Base-by-base conservation (phyloP, 1,284 basidiomycete genomes). In the Lignosus rhinocerotis region DNA sequence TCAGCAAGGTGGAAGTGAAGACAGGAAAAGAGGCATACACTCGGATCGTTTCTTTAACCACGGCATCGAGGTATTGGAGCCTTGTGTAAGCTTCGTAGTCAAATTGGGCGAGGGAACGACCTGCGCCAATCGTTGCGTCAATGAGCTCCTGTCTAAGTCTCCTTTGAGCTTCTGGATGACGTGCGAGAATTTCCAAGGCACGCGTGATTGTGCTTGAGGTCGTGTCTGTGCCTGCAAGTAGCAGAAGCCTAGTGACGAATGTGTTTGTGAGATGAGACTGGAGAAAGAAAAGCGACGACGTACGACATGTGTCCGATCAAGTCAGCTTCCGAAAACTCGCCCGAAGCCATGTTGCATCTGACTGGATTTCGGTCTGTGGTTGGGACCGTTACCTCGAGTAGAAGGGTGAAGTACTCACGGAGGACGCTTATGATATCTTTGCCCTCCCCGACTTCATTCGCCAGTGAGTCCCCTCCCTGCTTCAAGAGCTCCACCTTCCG, bases 61-160 rank as follows among this genome's bases (percentile, higher is more conserved):
- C 78, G 0, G 83, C 80, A 59, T 88, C 82, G 11, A 89, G 76
- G 66, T 83, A 87, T 0, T 79, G 51, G 1, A 72, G 63, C 33
- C 42, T 42, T 41, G 61, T 60, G 39, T 66, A 60, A 11, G 59
- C 46, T 34, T 69, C 67, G 53, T 64, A 65, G 17, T 65, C 58
- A 5, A 65, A 51, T n/a, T 65, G 56, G 31, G 51, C 41, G 9
- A 61, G 55, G 4, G 59, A 17, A 8, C 54, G 53, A 2, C 56
- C 59, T 16, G 56, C 41, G 41, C 55, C 57, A 21, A 33, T 38
- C 12, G 64, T 66, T 2, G 69, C 71, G 8, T 30, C 55, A 5
- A 55, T 44, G 25, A 73, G 53, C 59, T 74, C 72, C 2, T 54
- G 53, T 9, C 71, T 64, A 6, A 74, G 61, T 11, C 50, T 51